Evolutionary conservation across 1,139 yeast species (phyloP), one percentile per base, ranked within the genome.

Genomic region (Pneumocystis jirovecii): DNA sequence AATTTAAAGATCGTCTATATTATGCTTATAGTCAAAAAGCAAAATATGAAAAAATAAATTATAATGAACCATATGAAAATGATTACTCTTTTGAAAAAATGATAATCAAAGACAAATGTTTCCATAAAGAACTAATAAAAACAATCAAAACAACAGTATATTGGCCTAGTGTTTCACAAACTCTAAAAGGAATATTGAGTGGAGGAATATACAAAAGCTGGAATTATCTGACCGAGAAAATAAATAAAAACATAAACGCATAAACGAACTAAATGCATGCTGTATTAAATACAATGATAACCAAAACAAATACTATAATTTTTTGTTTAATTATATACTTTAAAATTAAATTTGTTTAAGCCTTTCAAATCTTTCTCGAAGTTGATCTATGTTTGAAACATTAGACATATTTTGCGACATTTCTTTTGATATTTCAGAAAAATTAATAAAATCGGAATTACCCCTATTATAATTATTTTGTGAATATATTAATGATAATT

Each of bases 131-230:
- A 62, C 76, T 86, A 61, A 73, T 77, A 3, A 74, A 74, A 35
- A 75, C 79, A 17, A 79, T 93, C 39, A 79, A 81, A 69, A 76
- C 79, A 44, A 87, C 88, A 0, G 91, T 91, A 12, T 79, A 82
- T 40, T 76, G 79, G 70, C 87, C 95, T 15, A 87, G 96, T 19
- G 72, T 86, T 15, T 75, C 84, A 17, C 98, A 95, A 75, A 84
- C 89, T 40, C 71, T 84, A 29, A 90, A 91, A 73, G 98, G 99
- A 0, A 72, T 93, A 3, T 77, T 88, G 59, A 89, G 96, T 1
- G 96, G 97, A 0, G 98, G 99, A 0, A 66, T 89, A 0, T 73
- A 79, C 40, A 87, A 88, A 73, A 85, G 95, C 21, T 73, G 84
- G 62, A 82, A 80, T 70, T 93, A 93, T 75, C 93, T 96, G 3